A percentile compares a stretch with the other conserved stretches of the same genome.
phyloP scores from a whole-genome alignment of 1,284 basidiomycete genomes.

The Cutaneotrichosporon arboriforme region DNA sequence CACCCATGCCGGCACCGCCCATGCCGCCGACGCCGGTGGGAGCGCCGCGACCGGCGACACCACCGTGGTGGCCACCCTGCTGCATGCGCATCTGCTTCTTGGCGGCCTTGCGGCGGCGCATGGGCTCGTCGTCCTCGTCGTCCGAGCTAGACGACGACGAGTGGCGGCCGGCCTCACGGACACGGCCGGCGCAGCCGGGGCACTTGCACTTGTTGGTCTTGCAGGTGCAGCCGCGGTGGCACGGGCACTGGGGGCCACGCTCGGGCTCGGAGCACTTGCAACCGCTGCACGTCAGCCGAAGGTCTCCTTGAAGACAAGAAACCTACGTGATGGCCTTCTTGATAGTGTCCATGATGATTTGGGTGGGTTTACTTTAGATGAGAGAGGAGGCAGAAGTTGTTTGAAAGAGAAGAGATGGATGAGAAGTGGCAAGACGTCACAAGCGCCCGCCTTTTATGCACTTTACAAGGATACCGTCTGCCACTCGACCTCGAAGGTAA shows the following conservation, averaged over 20 bases:
- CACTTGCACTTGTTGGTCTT: constrained; percentile 22
- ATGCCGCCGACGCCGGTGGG: neutral
- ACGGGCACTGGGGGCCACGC: constrained; percentile 8
- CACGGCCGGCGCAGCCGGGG: constrained; percentile 14
- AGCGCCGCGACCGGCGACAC: neutral
- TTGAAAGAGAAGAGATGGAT: neutral
- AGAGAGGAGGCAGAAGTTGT: neutral
- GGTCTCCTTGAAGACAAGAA: neutral
- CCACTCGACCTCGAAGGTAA: too few species aligned
- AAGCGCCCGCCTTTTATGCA: too few species aligned
- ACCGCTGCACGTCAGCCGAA: constrained; percentile 5
- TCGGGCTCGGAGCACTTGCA: constrained; percentile 16
- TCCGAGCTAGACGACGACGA: constrained; percentile 10
- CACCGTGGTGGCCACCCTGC: neutral
- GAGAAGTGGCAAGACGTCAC: neutral
- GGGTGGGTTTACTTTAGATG: neutral
- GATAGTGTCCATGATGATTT: constrained; percentile 15
- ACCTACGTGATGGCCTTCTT: constrained; percentile 18
- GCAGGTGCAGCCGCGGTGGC: constrained; percentile 16
- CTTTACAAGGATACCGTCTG: too few species aligned
- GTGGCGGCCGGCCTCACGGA: constrained; percentile 7
- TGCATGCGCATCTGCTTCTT: constrained; percentile 8
- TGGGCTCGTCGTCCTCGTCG: constrained; percentile 8
- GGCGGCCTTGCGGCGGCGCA: constrained; percentile 8
- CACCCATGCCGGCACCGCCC: constrained; percentile 1